Evolutionary conservation across 371 early-diverging fungal species (phyloP).

Genomic region (Gilbertella persicaria): DNA sequence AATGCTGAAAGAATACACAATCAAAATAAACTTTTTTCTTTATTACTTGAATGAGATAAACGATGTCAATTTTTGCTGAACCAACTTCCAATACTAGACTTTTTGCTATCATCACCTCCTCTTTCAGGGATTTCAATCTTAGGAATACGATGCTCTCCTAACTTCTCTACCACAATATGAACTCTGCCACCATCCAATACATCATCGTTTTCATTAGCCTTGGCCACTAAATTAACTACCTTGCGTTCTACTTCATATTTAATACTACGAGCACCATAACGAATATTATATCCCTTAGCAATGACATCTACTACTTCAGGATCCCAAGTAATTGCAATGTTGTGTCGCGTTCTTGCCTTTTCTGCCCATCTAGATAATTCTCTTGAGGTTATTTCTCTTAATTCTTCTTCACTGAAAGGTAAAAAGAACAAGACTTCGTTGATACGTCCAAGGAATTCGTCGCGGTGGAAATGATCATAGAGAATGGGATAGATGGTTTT

Average conservation of each 20-base stretch:
- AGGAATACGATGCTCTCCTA: conserved; percentile 31
- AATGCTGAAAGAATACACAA: too few relatives aligned
- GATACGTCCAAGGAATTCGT: conserved; percentile 66
- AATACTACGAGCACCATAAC: conserved; percentile 65
- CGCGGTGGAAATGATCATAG: conserved; percentile 56
- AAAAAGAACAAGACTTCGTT: conserved; percentile 62
- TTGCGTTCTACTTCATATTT: conserved; percentile 62
- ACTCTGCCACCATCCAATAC: conserved; percentile 51
- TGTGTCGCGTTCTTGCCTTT: conserved; percentile 53
- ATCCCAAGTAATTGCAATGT: conserved; percentile 58
- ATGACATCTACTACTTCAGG: conserved; percentile 52
- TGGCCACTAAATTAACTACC: conserved; percentile 59
- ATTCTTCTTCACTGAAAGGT: conserved; percentile 56
- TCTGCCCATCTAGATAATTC: conserved; percentile 57
- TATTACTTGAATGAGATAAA: too few relatives aligned
- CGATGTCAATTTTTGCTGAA: conserved; percentile 24
- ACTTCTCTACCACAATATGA: conserved; percentile 43
- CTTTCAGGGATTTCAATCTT: conserved; percentile 44
- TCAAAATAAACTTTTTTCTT: too few relatives aligned
- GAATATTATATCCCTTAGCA: conserved; percentile 55
- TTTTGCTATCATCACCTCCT: conserved; percentile 42
- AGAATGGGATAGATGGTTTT: conserved; percentile 60
- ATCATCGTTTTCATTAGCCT: conserved; percentile 61
- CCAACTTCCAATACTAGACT: conserved; percentile 32
- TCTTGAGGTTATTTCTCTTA: conserved; percentile 48